These are phyloP conservation scores for Polygonum aviculare DNA, from an alignment of 148 eudicot genomes.

Conservation along the genomic window DNA sequence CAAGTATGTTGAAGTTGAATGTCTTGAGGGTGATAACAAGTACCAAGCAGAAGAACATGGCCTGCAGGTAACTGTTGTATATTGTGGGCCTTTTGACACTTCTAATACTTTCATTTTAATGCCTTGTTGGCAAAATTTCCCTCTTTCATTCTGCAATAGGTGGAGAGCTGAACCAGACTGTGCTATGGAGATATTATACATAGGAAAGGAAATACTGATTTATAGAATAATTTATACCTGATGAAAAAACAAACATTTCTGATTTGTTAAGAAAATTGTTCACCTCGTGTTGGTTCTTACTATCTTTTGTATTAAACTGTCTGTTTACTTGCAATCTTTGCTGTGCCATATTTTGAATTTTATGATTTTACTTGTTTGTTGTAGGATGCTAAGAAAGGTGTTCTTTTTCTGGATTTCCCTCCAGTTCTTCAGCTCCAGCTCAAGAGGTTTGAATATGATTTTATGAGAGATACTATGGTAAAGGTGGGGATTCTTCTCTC, in stretches of 20 bases:
- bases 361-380: conserved; percentile 2
- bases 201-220: neutral
- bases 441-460: conserved; percentile 88
- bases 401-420: conserved; percentile 80
- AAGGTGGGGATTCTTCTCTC: conserved; percentile 40
- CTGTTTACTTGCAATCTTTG: neutral
- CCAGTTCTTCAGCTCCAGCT: conserved; percentile 89
- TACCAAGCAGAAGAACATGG: conserved; percentile 88
- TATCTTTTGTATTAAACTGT: neutral
- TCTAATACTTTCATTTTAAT: neutral
- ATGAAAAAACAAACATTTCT: neutral
- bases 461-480: conserved; percentile 68
- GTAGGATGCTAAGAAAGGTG: conserved; percentile 93
- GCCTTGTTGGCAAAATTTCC: neutral
- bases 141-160: neutral
- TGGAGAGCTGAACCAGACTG: neutral
- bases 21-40: conserved; percentile 92
- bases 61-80: conserved; percentile 53
- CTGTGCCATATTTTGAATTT: neutral
- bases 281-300: neutral
- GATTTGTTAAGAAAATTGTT: neutral
- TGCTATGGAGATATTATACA: neutral
- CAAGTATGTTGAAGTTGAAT: conserved; percentile 97
- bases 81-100: neutral
- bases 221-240: neutral